Evolutionary conservation across 169 alveolate genomes (phyloP).

Genomic region (Plasmodium gonderi): DNA sequence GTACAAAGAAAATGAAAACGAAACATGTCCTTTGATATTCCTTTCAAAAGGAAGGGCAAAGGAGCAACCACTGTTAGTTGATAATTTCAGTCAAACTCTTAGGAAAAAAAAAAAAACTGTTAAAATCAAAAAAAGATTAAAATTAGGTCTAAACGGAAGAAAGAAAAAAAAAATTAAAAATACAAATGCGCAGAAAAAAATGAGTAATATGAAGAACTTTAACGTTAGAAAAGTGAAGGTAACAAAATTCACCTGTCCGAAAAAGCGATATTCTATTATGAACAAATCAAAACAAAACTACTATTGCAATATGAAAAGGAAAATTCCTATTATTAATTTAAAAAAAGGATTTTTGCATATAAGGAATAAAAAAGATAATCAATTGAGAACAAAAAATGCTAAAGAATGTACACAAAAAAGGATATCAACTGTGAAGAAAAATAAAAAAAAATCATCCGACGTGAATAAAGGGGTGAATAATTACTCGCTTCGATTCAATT

Average conservation of each 20-base stretch:
- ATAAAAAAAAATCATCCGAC: neutral
- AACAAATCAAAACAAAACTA: no score
- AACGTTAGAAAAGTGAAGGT: neutral
- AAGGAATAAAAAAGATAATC: neutral
- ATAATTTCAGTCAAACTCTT: slow-evolving; percentile 30
- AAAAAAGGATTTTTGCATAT: neutral
- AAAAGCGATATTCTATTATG: no score
- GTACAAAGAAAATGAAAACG: neutral
- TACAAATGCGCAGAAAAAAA: neutral
- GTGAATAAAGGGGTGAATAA: neutral
- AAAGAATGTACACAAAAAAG: neutral
- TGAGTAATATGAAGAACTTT: neutral
- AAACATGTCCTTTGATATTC: neutral
- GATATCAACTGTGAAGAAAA: neutral
- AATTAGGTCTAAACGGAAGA: neutral
- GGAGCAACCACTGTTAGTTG: neutral
- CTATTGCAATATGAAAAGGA: no score
- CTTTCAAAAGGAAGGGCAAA: neutral
- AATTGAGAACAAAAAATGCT: neutral
- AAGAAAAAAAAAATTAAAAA: slow-evolving; percentile 1
- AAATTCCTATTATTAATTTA: neutral
- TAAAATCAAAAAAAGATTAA: neutral
- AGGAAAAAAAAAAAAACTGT: slow-evolving; percentile 2
- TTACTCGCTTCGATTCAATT: neutral
- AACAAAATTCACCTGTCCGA: neutral